Evolutionary conservation across 805 yeast species (phyloP).

Genomic region (Candida gorgasii): DNA sequence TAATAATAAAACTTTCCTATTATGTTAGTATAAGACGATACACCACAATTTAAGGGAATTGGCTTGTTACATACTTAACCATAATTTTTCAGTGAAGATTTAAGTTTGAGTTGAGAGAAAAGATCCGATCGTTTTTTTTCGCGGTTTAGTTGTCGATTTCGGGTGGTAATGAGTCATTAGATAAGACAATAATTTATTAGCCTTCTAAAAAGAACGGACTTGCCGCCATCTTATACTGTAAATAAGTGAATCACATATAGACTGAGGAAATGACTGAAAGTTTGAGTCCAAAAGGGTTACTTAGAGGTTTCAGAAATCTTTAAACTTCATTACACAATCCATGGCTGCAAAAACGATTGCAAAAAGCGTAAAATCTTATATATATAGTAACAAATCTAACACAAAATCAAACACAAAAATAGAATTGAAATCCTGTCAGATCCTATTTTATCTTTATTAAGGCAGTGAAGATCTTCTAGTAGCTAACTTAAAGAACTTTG

Average conservation of each 20-base stretch:
- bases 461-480: too few species aligned
- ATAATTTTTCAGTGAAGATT: background rate
- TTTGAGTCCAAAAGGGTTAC: too few species aligned
- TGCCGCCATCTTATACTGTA: too few species aligned
- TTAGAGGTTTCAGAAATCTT: too few species aligned
- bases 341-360: conserved; percentile 8
- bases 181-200: background rate
- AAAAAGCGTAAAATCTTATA: too few species aligned
- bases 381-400: conserved; percentile 6
- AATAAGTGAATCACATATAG: too few species aligned
- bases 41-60: too few species aligned
- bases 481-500: conserved; percentile 20
- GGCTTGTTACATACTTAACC: conserved; percentile 11
- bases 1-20: conserved; percentile 71
- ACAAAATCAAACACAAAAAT: conserved; percentile 4
- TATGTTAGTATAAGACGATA: conserved; percentile 34
- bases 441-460: conserved; percentile 69
- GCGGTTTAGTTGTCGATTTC: background rate
- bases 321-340: too few species aligned
- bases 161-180: conserved; percentile 10
- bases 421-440: background rate
- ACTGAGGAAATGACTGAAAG: too few species aligned
- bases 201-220: too few species aligned
- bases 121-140: background rate
- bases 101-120: background rate